Evolutionary conservation across 169 alveolate species (phyloP), one percentile per base, ranked within the genome.

Genomic region (Cryptosporidium andersoni): DNA sequence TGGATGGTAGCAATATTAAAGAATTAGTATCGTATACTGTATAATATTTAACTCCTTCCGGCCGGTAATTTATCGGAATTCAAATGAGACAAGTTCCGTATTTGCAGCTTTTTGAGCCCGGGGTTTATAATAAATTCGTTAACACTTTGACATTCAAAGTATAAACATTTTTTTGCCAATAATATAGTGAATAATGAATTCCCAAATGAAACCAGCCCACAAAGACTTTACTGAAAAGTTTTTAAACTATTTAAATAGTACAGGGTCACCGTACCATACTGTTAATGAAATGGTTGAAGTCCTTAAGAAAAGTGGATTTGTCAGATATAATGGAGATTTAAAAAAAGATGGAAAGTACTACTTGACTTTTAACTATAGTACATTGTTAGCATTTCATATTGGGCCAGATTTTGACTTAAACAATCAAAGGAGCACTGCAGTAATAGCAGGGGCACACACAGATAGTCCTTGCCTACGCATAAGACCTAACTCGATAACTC

Each of bases 401-500:
- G 98, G 98, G 40, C 81, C 89, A 11, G 88, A 91, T 49, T 92
- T 74, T 80, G 66, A 67, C 66, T 92, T 92, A 34, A 85, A 88
- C 2, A 8, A 53, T 53, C 81, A 82, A 68, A 64, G 80, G 74
- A 52, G 89, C 25, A 63, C 52, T 66, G 80, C 81, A 55, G 45
- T 68, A 9, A 55, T 80, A 45, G 14, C 88, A 65, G 88, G 90
- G 49, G 93, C 97, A 11, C 98, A 97, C 80, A 95, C 99, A 3
- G 99, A 97, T 91, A 94, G 97, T 42, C 99, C 99, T n/a, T 93
- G 97, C n/a, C 88, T 96, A 39, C 93, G 97, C 65, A 88, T 96
- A 47, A 95, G 98, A 34, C 99, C 99, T 2, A 91, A 92, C 64
- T 90, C 97, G 55, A 89, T 91, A 14, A 81, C 90, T 42, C 92